phyloP scores from a whole-genome alignment of 176 grass and related monocot genomes.

The Oryza glumipatula region DNA sequence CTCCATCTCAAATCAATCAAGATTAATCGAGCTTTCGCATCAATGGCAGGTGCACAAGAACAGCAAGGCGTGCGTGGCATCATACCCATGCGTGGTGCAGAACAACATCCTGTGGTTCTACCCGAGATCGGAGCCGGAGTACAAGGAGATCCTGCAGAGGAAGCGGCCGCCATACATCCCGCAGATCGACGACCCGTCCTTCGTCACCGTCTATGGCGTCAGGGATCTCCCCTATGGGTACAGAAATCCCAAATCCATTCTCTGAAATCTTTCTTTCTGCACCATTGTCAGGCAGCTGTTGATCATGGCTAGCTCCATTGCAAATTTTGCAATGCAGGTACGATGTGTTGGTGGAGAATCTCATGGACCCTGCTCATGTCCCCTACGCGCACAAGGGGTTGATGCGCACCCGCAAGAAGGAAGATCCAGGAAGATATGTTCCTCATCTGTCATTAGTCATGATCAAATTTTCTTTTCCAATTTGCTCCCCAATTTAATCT shows the following conservation, averaged over 20 bases:
- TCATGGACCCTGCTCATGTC: conserved; percentile 88
- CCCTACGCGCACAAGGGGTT: conserved; percentile 82
- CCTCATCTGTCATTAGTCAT: not conserved
- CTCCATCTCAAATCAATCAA: too few relatives aligned
- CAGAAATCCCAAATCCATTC: not conserved
- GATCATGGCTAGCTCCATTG: too few relatives aligned
- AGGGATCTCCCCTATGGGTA: conserved; percentile 87
- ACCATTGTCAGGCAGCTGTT: too few relatives aligned
- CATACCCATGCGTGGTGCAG: conserved; percentile 80
- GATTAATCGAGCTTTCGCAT: not conserved
- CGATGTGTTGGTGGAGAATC: conserved; percentile 81
- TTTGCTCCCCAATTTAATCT: not conserved
- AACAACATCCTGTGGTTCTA: conserved; percentile 94
- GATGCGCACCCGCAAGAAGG: conserved; percentile 26
- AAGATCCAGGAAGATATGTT: conserved; percentile 83
- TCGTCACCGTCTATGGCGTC: conserved; percentile 47
- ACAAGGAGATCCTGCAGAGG: conserved; percentile 58
- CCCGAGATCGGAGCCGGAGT: conserved; percentile 56
- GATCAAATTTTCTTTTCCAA: not conserved
- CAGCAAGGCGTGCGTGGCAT: conserved; percentile 71
- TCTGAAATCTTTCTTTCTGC: too few relatives aligned
- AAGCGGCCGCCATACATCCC: conserved; percentile 67
- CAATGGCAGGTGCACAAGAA: conserved; percentile 66
- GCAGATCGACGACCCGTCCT: conserved; percentile 85
- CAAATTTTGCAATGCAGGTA: conserved; percentile 46